These are phyloP conservation scores for Mallotus nudiflorus DNA, from an alignment of 345 rosid genomes.

Conservation along the genomic window DNA sequence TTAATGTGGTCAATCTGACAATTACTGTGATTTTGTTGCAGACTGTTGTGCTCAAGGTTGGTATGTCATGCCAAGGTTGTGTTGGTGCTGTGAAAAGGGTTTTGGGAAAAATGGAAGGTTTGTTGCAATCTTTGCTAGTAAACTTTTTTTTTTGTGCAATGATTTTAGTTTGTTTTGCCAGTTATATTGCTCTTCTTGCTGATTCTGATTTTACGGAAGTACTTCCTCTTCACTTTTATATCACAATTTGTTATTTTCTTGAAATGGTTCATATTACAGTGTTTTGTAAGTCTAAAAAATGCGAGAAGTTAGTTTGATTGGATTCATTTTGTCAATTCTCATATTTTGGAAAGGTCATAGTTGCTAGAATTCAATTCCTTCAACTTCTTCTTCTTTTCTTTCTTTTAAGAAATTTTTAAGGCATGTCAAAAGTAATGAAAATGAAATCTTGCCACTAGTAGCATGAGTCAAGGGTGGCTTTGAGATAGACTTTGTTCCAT, in stretches of 20 bases:
- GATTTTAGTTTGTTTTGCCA: background rate
- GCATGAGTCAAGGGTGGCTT: too few species aligned
- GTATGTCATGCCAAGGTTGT: slow-evolving; percentile 82
- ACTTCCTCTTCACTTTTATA: background rate
- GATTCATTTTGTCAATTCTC: too few species aligned
- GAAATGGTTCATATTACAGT: too few species aligned
- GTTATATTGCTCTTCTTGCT: background rate
- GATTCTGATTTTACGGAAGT: background rate
- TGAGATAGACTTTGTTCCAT: background rate
- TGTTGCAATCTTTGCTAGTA: slow-evolving; percentile 3
- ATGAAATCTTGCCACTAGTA: too few species aligned
- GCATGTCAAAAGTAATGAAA: too few species aligned
- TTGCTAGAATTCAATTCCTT: too few species aligned
- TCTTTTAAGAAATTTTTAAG: too few species aligned
- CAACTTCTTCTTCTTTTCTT: too few species aligned
- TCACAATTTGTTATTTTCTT: too few species aligned
- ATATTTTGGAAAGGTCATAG: too few species aligned
- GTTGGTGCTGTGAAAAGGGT: slow-evolving; percentile 87
- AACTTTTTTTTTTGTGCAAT: background rate
- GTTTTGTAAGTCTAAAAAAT: too few species aligned
- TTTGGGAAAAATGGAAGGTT: slow-evolving; percentile 84
- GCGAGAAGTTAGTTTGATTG: too few species aligned
- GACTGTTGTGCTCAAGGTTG: slow-evolving; percentile 82
- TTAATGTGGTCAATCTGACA: background rate
- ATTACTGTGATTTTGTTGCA: slow-evolving; percentile 33